Percentiles rank a stretch among this genome's conserved stretches.
Evolutionary conservation across 805 yeast genomes (phyloP).

Genomic region (Candida glaebosa): DNA sequence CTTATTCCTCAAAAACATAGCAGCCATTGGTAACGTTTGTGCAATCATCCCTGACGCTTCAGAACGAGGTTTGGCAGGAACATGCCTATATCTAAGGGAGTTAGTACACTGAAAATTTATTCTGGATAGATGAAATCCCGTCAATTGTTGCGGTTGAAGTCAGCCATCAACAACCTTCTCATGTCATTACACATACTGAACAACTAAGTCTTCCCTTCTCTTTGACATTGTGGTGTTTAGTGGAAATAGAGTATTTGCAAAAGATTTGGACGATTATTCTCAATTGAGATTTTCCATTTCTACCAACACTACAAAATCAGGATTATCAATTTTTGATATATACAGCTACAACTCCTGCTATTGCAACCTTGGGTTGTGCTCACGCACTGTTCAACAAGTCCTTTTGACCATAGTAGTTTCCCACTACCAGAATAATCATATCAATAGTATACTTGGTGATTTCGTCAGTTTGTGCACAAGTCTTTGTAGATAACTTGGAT

Average conservation of each 20-base stretch:
- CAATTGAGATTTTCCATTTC: too few relatives aligned
- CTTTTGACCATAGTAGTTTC: conserved; percentile 32
- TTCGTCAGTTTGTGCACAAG: conserved; percentile 6
- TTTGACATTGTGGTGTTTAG: conserved; percentile 17
- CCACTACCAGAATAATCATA: conserved; percentile 29
- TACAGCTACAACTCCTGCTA: too few relatives aligned
- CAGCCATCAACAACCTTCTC: too few relatives aligned
- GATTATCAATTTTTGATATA: too few relatives aligned
- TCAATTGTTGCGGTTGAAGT: too few relatives aligned
- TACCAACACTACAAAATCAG: too few relatives aligned
- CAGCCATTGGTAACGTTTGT: conserved; percentile 65
- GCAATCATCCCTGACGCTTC: conserved; percentile 45
- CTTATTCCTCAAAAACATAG: conserved; percentile 61
- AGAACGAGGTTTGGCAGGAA: conserved; percentile 46
- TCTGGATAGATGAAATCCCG: background rate
- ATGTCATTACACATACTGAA: conserved; percentile 24
- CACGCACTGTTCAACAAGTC: conserved; percentile 26
- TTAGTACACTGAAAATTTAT: conserved; percentile 8
- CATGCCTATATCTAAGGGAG: conserved; percentile 40
- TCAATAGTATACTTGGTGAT: conserved; percentile 24
- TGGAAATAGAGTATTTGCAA: conserved; percentile 2
- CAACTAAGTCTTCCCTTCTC: conserved; percentile 30
- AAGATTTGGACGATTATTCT: background rate
- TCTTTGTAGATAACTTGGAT: conserved; percentile 18
- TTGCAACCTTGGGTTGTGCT: too few relatives aligned